These are phyloP conservation scores for Bolboschoenus planiculmis DNA, from an alignment of 176 grass and related monocot species.

Conservation along the genomic window DNA sequence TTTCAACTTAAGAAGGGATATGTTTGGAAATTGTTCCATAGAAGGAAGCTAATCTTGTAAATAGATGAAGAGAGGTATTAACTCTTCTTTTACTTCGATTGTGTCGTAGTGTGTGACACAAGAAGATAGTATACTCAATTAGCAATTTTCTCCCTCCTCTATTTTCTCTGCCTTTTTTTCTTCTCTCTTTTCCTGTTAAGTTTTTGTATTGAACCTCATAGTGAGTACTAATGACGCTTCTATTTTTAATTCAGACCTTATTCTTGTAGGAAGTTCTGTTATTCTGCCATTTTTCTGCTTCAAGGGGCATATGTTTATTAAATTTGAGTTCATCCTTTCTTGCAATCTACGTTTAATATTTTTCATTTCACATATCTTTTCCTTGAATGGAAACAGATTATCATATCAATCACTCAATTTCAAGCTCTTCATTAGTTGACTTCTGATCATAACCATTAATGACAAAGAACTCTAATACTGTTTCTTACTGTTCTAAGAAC, in stretches of 20 bases:
- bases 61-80: constrained; percentile 5
- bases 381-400: neutral
- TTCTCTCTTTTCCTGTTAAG: neutral
- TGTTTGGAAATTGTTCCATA: neutral
- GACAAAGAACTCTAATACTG: neutral
- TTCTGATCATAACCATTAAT: neutral
- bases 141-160: neutral
- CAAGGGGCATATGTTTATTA: neutral
- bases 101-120: neutral
- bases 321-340: neutral
- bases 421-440: neutral
- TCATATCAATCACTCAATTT: neutral
- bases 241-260: neutral
- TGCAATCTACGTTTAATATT: neutral
- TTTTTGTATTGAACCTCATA: neutral
- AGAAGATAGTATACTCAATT: constrained; percentile 13
- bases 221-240: neutral
- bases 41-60: neutral
- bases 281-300: neutral
- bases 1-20: neutral
- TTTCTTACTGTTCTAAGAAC: neutral
- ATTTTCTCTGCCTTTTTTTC: neutral
- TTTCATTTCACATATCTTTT: neutral
- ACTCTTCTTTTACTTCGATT: neutral
- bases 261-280: neutral